These are phyloP conservation scores for Entomortierella chlamydospora DNA, from an alignment of 192 early-diverging fungal genomes.

Conservation along the genomic window DNA sequence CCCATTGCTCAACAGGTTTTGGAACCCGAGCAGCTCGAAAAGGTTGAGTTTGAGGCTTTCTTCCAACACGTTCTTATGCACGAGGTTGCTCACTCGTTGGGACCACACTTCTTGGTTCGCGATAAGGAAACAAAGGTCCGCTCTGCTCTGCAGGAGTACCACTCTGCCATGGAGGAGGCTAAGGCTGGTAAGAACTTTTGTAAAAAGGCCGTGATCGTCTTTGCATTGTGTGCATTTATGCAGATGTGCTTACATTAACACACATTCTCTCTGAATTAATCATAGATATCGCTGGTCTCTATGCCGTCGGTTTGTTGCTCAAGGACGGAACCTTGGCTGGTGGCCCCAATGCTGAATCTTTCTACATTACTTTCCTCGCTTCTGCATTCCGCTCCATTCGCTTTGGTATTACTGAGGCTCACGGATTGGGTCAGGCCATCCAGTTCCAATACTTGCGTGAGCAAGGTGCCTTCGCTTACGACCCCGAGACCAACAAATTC, in stretches of 20 bases:
- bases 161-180: conserved; percentile 82
- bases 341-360: conserved; percentile 64
- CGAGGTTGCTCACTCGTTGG: conserved; percentile 79
- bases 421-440: conserved; percentile 78
- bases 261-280: background rate
- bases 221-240: background rate
- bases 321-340: conserved; percentile 68
- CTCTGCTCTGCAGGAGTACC: conserved; percentile 70
- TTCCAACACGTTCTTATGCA: conserved; percentile 79
- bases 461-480: conserved; percentile 70
- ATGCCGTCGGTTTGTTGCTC: conserved; percentile 70
- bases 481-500: conserved; percentile 56
- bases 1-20: conserved; percentile 73
- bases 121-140: conserved; percentile 70
- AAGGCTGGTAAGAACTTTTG: conserved; percentile 69
- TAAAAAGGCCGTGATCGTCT: too few relatives aligned
- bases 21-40: conserved; percentile 58
- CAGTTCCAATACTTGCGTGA: conserved; percentile 77
- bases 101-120: conserved; percentile 68
- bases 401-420: conserved; percentile 77
- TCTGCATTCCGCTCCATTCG: conserved; percentile 78
- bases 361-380: conserved; percentile 80
- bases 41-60: conserved; percentile 76
- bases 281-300: conserved; percentile 73
- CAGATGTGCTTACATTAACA: background rate